Evolutionary conservation across 2,329 filamentous ascomycete genomes (phyloP), one percentile per base, ranked within the genome.

Genomic region (Fusarium clavum): DNA sequence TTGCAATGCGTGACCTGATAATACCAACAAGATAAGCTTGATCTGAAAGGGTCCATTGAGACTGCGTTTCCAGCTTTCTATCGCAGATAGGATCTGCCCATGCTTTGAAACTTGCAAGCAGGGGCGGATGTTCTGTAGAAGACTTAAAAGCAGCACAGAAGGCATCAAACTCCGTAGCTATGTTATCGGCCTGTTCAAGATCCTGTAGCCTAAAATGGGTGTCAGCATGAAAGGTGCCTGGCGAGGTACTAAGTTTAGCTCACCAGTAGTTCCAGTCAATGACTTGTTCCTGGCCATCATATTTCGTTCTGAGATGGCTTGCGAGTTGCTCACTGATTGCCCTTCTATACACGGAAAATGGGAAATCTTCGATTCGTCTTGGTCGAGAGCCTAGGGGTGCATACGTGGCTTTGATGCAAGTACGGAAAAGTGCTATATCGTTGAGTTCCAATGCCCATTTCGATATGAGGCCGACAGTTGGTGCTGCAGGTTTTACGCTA

Each of bases 361-460:
- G 20, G 34, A 12, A 14, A 8, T 6, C 6, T 3, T 20, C 8
- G 14, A 18, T 10, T 5, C 2, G 3, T 30, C 0, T 2, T 4
- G 18, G 11, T 8, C 22, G 27, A 30, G 34, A 30, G 16, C 9
- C 29, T 10, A 8, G 10, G n/a, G 40, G 24, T 6, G 5, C 12
- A 13, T 8, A 32, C 12, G 52, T 57, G 11, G 46, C 22, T 30
- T 13, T 53, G 7, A 64, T 13, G 14, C 40, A 70, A 8, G 45
- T 2, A 9, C 41, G 32, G 30, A 56, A 61, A 1, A 41, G n/a
- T 6, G 24, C 4, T 10, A 22, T 29, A 7, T 51, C 18, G 20
- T 41, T 20, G 11, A 61, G 40, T n/a, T 56, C 16, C 49, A 71
- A 48, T n/a, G 63, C 69, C 51, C 63, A 68, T 4, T 44, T 49